Percentiles rank a stretch among this genome's conserved stretches.
Conservation (phyloP, 495 filamentous ascomycete genomes). For the Penicillium crystallinum region DNA sequence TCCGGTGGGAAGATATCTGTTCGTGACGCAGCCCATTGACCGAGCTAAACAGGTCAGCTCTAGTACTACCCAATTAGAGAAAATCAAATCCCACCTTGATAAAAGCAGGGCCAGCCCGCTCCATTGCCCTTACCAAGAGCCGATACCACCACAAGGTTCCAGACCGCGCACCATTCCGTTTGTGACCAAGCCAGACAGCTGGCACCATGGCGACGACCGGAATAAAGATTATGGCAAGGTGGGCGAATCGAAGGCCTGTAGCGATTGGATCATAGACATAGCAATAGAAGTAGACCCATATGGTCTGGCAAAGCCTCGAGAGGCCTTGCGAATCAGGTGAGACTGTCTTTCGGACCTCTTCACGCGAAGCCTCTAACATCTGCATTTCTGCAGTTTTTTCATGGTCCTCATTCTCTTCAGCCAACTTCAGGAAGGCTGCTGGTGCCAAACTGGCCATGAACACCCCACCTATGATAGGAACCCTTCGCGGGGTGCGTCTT, state of each 20-base stretch:
- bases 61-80: neutral
- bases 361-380: constrained; percentile 76
- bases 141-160: constrained; percentile 95
- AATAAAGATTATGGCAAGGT: constrained; percentile 82
- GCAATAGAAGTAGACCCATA: constrained; percentile 59
- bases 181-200: constrained; percentile 68
- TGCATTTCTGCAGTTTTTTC: constrained; percentile 72
- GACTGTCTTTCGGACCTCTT: constrained; percentile 66
- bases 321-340: constrained; percentile 55
- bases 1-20: constrained; percentile 96
- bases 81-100: constrained; percentile 68
- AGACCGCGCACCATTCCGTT: constrained; percentile 61
- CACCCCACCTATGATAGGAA: constrained; percentile 29
- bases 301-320: constrained; percentile 44
- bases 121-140: constrained; percentile 86
- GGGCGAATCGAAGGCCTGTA: constrained; percentile 79
- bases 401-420: constrained; percentile 56
- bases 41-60: constrained; percentile 54
- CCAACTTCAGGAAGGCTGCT: constrained; percentile 66
- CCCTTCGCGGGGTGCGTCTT: constrained; percentile 24
- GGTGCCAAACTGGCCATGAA: constrained; percentile 53
- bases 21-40: constrained; percentile 97
- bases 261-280: constrained; percentile 83
- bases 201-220: constrained; percentile 81
- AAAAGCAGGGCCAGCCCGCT: constrained; percentile 89